These are phyloP conservation scores for Mycena leptocephala DNA, from an alignment of 768 basidiomycete species.

Conservation along the genomic window DNA sequence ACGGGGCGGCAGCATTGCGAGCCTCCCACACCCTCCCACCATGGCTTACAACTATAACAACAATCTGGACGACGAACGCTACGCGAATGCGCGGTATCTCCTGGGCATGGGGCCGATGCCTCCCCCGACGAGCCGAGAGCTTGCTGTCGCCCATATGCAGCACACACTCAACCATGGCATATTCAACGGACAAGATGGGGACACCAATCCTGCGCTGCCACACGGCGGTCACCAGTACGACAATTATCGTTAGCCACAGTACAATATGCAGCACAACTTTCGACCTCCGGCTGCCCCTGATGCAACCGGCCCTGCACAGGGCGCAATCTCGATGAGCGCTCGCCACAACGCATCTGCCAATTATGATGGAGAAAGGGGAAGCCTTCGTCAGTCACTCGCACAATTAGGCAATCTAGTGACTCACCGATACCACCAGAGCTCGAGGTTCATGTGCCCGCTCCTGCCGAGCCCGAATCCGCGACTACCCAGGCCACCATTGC, in stretches of 20 bases:
- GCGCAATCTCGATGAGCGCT: neutral
- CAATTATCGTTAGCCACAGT: neutral
- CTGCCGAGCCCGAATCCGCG: neutral
- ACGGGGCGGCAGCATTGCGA: neutral
- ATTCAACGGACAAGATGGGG: neutral
- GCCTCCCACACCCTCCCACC: neutral
- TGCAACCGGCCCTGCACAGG: neutral
- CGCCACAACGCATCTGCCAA: neutral
- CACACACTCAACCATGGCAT: neutral
- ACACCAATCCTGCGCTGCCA: too few species aligned
- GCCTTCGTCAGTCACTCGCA: neutral
- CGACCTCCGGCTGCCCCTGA: neutral
- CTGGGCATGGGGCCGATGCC: neutral
- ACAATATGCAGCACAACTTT: neutral
- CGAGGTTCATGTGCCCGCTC: neutral
- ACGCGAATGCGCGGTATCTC: neutral
- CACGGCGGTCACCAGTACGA: neutral
- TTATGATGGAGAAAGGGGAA: neutral
- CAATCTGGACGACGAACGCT: neutral
- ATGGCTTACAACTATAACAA: neutral
- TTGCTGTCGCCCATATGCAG: neutral
- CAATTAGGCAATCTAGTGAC: neutral
- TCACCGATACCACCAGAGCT: neutral
- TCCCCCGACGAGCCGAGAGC: neutral
- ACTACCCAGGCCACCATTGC: neutral